Base-by-base conservation (phyloP, 331 rosid genomes). In the Rhamnella rubrinervis region DNA sequence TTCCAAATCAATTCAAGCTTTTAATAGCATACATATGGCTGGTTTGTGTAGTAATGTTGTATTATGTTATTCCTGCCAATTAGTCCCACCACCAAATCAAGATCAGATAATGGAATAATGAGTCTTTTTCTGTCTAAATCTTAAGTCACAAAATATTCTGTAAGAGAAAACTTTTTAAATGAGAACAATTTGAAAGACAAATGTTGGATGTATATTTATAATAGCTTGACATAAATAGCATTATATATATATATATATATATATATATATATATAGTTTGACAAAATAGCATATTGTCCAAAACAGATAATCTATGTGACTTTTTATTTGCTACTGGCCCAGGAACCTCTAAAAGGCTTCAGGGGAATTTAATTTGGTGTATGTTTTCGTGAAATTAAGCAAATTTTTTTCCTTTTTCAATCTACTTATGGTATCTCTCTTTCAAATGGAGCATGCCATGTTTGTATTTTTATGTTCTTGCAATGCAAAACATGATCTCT, bases 221-320 rank as follows among this genome's bases (percentile, higher is more conserved):
- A 15, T 35, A 35, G 58, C 25, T 19, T 5, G 12, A 17, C 25
- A 20, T n/a, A 19, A 61, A 61, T 23, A 23, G 23, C 23, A 23
- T 23, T 0, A 0, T 23, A 23, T 23, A 35, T 20, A 7, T 23
- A 23, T 23, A 23, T 23, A 23, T 60, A 31, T 17, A 6, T n/a
- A n/a, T n/a, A n/a, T n/a, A n/a, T n/a, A n/a, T n/a, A n/a, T n/a
- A n/a, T 31, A 16, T 37, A 18, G 59, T 13, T 20, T 6, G 6
- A 18, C 28, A 20, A 59, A 59, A 20, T 44, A 59, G 64, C 66
- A 62, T 62, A 47, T 18, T 61, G 51, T 37, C 25, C n/a, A n/a
- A 61, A 38, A 47, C 18, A 46, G 37, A 38, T 38, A 12, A 28
- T 28, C 35, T 3, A 28, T 28, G 4, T 2, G 2, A 31, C 3